Base-by-base conservation (phyloP, 768 basidiomycete genomes). In the Gelatoporia subvermispora region DNA sequence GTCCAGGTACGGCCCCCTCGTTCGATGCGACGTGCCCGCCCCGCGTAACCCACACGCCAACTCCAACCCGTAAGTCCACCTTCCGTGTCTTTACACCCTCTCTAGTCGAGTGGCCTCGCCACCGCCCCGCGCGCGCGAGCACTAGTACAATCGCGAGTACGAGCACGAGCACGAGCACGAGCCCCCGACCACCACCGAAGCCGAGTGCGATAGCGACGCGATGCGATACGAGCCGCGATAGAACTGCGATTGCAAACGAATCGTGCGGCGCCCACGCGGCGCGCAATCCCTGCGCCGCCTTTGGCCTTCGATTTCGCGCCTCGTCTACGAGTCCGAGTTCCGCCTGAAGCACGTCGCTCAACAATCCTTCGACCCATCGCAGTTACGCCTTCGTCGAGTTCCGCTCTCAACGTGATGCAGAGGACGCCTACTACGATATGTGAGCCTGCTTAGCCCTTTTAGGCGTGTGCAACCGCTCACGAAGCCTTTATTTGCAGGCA, bases 381-480 rank as follows among this genome's bases (percentile, higher is more conserved):
- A 89, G 88, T 72, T 91, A 88, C 67, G 88, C 88, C 49, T 91
- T 91, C 66, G 81, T 91, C 63, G 88, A 91, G 65, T 91, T 89
- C 61, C 82, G 85, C 63, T 80, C 79, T 60, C 74, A 77, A 41
- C 80, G 84, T 36, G 86, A 89, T 60, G 88, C 88, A 17, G 88
- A 89, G 60, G 85, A 88, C 55, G 87, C 88, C 23, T 89, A 88
- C 66, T 81, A 86, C 61, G 85, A 88, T 51, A 89, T 90, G 88
- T 89, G 64, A 52, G 84, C 68, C 35, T 20, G 20, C 36, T 11
- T 11, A 11, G 10, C 46, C 22, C 18, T 37, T 22, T n/a, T 21
- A 25, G 18, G 15, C 2, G n/a, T n/a, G n/a, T n/a, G 34, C 34
- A 44, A 4, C 13, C 34, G 16, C 41, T 52, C 17, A 57, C 36